Base-by-base conservation (phyloP, 2,329 filamentous ascomycete species). In the Fusarium duplospermum region DNA sequence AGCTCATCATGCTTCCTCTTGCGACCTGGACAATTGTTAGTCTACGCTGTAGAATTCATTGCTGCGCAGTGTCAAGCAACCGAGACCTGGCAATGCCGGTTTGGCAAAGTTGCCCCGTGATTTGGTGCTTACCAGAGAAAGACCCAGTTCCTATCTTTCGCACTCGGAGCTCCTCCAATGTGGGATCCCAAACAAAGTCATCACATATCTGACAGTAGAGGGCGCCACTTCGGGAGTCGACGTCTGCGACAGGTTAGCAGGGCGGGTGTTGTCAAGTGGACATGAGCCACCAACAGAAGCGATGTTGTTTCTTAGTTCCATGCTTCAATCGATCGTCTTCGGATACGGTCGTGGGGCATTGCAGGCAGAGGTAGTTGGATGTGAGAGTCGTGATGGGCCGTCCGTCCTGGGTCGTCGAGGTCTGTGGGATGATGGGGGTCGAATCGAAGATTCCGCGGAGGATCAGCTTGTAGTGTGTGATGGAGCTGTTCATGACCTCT, bases 171-270 rank as follows among this genome's bases (percentile, higher is more conserved):
- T 93, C 92, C 79, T 96, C 94, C 6, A 96, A 86, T 7, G 92
- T 93, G 7, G 93, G 93, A 76, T 96, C 94, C 87, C 93, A 96
- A 35, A 96, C 92, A 73, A 94, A 91, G 80, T 96, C 94, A 79
- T 93, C 90, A 80, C 94, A 96, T 80, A 94, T 91, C 74, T 94
- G 92, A 81, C 94, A 96, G 82, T 93, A 96, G 8, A 96, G 84
- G 59, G 90, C 88, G 42, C 93, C 94, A 75, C 89, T 92, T 67
- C 91, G 87, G 27, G 93, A 96, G 79, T 96, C 94, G 42, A 95
- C 92, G 79, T 93, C 93, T 95, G 75, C 22, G 45, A 62, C 47
- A 60, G 76, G 79, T 83, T 70, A 84, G 78, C 70, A 67, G 35
- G 56, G 42, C 27, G 62, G 62, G 27, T 16, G 33, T 31, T 8